phyloP scores from a whole-genome alignment of 192 early-diverging fungal genomes.

The Pilobolus umbonatus region DNA sequence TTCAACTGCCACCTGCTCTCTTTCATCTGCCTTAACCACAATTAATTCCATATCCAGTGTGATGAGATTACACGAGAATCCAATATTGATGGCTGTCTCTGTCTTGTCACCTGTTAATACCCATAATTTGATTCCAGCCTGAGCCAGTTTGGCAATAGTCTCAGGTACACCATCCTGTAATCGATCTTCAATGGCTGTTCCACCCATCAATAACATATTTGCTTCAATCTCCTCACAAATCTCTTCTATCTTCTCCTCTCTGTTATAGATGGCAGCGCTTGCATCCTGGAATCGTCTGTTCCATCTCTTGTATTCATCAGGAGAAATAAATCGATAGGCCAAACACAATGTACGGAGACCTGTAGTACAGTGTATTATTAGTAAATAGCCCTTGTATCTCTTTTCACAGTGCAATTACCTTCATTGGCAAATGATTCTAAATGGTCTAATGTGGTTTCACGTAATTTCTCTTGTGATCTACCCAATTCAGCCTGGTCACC shows the following conservation, averaged over 20 bases:
- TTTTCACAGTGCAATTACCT: too few species aligned
- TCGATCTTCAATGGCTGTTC: slow-evolving; percentile 97
- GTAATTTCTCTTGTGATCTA: slow-evolving; percentile 58
- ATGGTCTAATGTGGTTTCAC: slow-evolving; percentile 64
- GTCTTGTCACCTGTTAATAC: slow-evolving; percentile 97
- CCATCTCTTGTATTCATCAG: slow-evolving; percentile 70
- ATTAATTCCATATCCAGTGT: slow-evolving; percentile 80
- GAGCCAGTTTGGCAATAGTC: slow-evolving; percentile 76
- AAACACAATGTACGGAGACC: slow-evolving; percentile 88
- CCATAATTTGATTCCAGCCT: slow-evolving; percentile 95
- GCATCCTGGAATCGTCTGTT: slow-evolving; percentile 67
- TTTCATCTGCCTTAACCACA: slow-evolving; percentile 61
- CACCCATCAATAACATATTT: slow-evolving; percentile 78
- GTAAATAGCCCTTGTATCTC: not conserved
- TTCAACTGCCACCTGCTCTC: slow-evolving; percentile 58
- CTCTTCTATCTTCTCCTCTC: slow-evolving; percentile 77
- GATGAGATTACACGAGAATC: slow-evolving; percentile 91
- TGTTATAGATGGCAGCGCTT: slow-evolving; percentile 63
- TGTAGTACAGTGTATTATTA: too few species aligned
- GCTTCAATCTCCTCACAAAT: slow-evolving; percentile 78
- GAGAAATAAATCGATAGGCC: slow-evolving; percentile 69
- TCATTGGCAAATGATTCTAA: slow-evolving; percentile 85
- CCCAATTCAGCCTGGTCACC: slow-evolving; percentile 33
- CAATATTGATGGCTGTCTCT: slow-evolving; percentile 98
- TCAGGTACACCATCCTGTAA: slow-evolving; percentile 96